phyloP scores from a whole-genome alignment of 768 basidiomycete genomes.

The Hericium alpestre region DNA sequence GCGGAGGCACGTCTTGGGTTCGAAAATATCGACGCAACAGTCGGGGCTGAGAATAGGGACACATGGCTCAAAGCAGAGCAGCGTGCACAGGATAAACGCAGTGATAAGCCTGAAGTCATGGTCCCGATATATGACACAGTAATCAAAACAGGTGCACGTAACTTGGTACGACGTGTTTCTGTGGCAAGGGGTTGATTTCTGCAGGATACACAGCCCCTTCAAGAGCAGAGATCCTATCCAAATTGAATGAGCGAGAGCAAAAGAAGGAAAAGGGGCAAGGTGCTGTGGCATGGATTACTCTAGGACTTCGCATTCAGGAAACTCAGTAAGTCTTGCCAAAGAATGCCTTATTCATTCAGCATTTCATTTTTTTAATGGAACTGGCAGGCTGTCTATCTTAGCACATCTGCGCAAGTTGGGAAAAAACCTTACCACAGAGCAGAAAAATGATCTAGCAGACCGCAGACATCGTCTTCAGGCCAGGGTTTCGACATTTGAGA shows the following conservation, averaged over 20 bases:
- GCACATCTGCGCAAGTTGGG: background rate
- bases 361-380: background rate
- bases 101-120: background rate
- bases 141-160: background rate
- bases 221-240: background rate
- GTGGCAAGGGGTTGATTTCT: background rate
- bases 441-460: background rate
- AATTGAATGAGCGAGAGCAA: background rate
- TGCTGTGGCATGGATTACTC: background rate
- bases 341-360: background rate
- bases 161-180: no score
- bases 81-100: background rate
- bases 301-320: conserved; percentile 1
- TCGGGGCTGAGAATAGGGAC: background rate
- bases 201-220: background rate
- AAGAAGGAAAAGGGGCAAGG: background rate
- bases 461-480: background rate
- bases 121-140: background rate
- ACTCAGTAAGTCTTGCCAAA: background rate
- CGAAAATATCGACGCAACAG: background rate
- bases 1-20: background rate
- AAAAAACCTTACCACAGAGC: background rate
- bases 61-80: background rate
- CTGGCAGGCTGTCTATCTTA: background rate
- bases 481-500: background rate